Evolutionary conservation across 2,329 filamentous ascomycete species (phyloP), one percentile per base, ranked within the genome.

Genomic region (Nemania sp.): DNA sequence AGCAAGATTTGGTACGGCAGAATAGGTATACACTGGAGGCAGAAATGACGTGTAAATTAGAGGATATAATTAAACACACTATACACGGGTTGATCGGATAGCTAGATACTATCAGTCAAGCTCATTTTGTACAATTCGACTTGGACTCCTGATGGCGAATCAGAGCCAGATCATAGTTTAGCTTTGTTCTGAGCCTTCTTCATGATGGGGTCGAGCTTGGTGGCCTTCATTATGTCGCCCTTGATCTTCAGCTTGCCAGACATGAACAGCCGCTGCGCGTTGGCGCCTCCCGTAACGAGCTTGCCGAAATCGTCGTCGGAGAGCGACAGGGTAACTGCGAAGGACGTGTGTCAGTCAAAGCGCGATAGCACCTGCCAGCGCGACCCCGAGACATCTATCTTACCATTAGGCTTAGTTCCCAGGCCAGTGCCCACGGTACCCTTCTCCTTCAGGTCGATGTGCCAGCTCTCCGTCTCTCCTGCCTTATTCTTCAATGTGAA

Each of bases 141-240:
- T 12, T n/a, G 23, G 42, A n/a, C 33, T 49, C 12, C 22, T 12
- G 7, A 37, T 23, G 28, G 41, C 22, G 11, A 17, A 19, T 47
- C 22, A n/a, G 28, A n/a, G n/a, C 49, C 22, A n/a, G 17, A 67
- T 78, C 85, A 92, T 76, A 96, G 77, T 83, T 96, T 96, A 64
- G 90, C 83, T 81, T 90, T 89, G 67, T 77, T 80, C 78, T 91
- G 88, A 31, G 90, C 89, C 81, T 91, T 94, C 81, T 91, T 91
- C 62, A 96, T 77, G 67, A 97, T 88, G 34, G 91, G 89, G 76
- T 97, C 91, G 75, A 97, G 84, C 86, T 95, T 96, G 56, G 92
- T 97, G 31, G 94, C 89, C 84, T 97, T 97, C 93, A 97, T 97
- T 57, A 97, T 86, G 73, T 97, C 91, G 60, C 94, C 94, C 84